phyloP scores from a whole-genome alignment of 2,329 filamentous ascomycete species.

The Magnaporthiopsis poae region DNA sequence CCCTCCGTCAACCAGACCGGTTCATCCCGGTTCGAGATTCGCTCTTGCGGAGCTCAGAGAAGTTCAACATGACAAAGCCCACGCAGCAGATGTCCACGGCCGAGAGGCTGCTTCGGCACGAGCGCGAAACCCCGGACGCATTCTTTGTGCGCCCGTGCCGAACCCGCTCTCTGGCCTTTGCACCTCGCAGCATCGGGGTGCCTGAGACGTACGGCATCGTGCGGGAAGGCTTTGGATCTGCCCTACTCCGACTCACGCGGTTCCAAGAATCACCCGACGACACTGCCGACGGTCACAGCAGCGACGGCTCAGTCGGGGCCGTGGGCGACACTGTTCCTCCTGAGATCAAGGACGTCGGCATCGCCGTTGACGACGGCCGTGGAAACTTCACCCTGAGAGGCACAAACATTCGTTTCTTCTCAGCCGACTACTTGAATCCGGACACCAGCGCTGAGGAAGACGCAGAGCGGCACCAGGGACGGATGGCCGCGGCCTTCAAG shows the following conservation, averaged over 20 bases:
- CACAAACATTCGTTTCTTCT: slow-evolving; percentile 60
- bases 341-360: slow-evolving; percentile 23
- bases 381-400: slow-evolving; percentile 58
- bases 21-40: slow-evolving; percentile 38
- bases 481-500: slow-evolving; percentile 71
- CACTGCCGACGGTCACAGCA: slow-evolving; percentile 23
- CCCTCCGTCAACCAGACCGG: slow-evolving; percentile 31
- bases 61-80: slow-evolving; percentile 36
- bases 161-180: slow-evolving; percentile 17
- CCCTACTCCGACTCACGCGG: slow-evolving; percentile 14
- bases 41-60: slow-evolving; percentile 28
- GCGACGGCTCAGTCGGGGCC: slow-evolving; percentile 63
- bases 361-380: slow-evolving; percentile 51
- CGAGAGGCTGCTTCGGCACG: slow-evolving; percentile 36
- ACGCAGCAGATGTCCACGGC: slow-evolving; percentile 29
- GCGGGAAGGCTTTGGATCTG: slow-evolving; percentile 19
- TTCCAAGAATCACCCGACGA: slow-evolving; percentile 1
- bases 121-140: slow-evolving; percentile 30
- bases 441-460: slow-evolving; percentile 45
- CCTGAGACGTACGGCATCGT: slow-evolving; percentile 20
- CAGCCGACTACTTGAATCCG: slow-evolving; percentile 36
- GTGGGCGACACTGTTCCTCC: slow-evolving; percentile 61
- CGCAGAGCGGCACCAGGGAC: slow-evolving; percentile 57
- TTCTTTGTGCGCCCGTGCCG: slow-evolving; percentile 29
- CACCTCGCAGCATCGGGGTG: slow-evolving; percentile 17